A percentile compares a stretch with the other conserved stretches of the same genome.
Conservation (phyloP, 2,329 filamentous ascomycete species). For the Cladosporium sp. region DNA sequence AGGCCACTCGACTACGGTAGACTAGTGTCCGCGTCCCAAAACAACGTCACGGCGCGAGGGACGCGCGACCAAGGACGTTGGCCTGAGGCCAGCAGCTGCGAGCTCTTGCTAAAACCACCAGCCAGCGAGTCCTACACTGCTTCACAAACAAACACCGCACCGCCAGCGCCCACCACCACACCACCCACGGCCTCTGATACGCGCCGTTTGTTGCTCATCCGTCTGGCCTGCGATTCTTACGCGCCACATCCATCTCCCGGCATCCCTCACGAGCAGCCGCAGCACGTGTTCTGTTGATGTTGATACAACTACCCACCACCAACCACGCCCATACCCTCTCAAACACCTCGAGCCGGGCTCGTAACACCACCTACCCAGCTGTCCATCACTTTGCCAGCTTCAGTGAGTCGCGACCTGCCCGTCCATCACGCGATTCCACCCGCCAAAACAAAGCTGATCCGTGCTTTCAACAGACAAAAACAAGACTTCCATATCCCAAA, state of each 20-base stretch:
- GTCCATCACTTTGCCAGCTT: conserved; percentile 23
- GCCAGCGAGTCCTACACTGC: conserved; percentile 11
- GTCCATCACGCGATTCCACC: conserved; percentile 11
- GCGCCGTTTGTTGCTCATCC: conserved; percentile 22
- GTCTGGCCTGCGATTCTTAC: conserved; percentile 25
- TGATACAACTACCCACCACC: conserved; percentile 26
- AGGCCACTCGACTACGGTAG: background rate
- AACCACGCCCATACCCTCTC: conserved; percentile 27
- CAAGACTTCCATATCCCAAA: conserved; percentile 19
- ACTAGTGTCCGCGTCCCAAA: background rate
- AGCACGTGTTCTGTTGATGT: conserved; percentile 34
- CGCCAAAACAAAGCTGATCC: conserved; percentile 30
- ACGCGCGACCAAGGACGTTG: too few relatives aligned
- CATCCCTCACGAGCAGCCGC: conserved; percentile 24
- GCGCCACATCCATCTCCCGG: conserved; percentile 21
- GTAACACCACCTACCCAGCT: conserved; percentile 23
- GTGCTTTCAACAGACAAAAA: conserved; percentile 29
- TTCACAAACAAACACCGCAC: conserved; percentile 17
- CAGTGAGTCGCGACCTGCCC: conserved; percentile 18
- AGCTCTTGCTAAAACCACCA: conserved; percentile 1
- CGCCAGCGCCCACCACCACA: conserved; percentile 15
- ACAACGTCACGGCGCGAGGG: too few relatives aligned
- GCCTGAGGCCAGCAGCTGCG: background rate
- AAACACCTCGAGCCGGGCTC: conserved; percentile 27
- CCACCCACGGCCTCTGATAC: conserved; percentile 19